Percentiles rank a stretch among this genome's conserved stretches.
Evolutionary conservation across 306 rosid genomes (phyloP).

Genomic region (Rosa lucieae): DNA sequence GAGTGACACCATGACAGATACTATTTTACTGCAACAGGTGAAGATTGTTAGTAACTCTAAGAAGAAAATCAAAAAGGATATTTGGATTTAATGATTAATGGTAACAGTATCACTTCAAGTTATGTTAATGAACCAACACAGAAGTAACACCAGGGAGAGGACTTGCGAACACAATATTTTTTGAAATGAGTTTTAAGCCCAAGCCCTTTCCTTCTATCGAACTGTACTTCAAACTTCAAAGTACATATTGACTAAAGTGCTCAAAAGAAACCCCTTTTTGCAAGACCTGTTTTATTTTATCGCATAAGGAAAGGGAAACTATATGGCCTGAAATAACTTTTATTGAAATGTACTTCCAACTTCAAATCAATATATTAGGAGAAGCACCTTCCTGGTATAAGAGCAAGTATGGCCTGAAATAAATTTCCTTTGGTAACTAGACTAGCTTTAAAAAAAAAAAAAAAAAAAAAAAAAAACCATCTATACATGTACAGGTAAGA

Average conservation of each 20-base stretch:
- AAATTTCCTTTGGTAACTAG: not conserved
- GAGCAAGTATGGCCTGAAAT: not conserved
- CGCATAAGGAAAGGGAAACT: not conserved
- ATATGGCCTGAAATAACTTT: too few relatives aligned
- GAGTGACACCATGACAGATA: constrained; percentile 61
- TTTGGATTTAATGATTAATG: not conserved
- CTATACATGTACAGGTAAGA: not conserved
- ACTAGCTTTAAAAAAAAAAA: not conserved
- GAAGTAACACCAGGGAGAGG: not conserved
- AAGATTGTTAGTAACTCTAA: not conserved
- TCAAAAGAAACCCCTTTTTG: not conserved
- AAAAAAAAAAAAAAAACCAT: not conserved
- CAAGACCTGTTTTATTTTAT: not conserved
- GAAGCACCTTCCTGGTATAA: constrained; percentile 1
- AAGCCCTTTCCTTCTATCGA: not conserved
- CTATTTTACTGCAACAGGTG: constrained; percentile 47
- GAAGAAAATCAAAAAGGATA: not conserved
- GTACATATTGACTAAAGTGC: not conserved
- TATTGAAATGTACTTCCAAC: not conserved
- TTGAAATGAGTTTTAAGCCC: not conserved
- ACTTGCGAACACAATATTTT: not conserved
- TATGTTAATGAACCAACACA: not conserved
- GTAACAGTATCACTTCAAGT: not conserved
- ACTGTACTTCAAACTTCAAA: not conserved
- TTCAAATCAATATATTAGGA: not conserved